Conservation (phyloP, 192 early-diverging fungal genomes). For the Mortierella hygrophila region DNA sequence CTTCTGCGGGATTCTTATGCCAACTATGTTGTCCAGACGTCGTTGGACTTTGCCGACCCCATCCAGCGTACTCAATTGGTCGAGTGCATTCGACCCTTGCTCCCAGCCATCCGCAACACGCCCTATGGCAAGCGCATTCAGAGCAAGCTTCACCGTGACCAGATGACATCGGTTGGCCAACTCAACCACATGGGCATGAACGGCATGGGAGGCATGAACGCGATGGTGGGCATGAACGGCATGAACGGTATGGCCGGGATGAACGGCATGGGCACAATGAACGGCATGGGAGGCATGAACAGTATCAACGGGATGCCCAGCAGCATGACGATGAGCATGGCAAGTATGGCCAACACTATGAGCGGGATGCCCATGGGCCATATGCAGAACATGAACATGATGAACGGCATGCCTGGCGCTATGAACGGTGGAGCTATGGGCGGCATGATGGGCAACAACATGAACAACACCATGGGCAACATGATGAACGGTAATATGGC, state of each 20-base stretch:
- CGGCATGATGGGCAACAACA: constrained; percentile 12
- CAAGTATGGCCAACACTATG: constrained; percentile 27
- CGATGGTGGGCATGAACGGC: constrained; percentile 22
- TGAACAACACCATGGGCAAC: constrained; percentile 11
- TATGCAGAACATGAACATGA: constrained; percentile 32
- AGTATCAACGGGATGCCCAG: constrained; percentile 27
- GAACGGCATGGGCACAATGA: constrained; percentile 34
- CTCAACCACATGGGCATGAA: constrained; percentile 36
- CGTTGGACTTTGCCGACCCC: constrained; percentile 83
- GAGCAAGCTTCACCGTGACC: constrained; percentile 80
- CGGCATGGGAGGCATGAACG: constrained; percentile 32
- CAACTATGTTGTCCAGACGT: constrained; percentile 93
- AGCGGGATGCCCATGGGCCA: constrained; percentile 30
- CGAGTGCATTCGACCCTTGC: constrained; percentile 82
- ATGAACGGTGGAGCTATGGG: constrained; percentile 24
- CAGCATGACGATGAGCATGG: constrained; percentile 45
- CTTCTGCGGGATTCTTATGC: constrained; percentile 89
- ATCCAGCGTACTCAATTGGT: constrained; percentile 79
- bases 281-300: constrained; percentile 20
- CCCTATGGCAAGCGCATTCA: constrained; percentile 92
- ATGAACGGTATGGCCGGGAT: constrained; percentile 35
- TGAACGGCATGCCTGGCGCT: constrained; percentile 20
- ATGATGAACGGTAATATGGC: constrained; percentile 13
- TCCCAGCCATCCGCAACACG: constrained; percentile 87
- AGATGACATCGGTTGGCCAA: constrained; percentile 43